These are phyloP conservation scores for Actinomucor elegans DNA, from an alignment of 371 early-diverging fungal species.

Conservation along the genomic window DNA sequence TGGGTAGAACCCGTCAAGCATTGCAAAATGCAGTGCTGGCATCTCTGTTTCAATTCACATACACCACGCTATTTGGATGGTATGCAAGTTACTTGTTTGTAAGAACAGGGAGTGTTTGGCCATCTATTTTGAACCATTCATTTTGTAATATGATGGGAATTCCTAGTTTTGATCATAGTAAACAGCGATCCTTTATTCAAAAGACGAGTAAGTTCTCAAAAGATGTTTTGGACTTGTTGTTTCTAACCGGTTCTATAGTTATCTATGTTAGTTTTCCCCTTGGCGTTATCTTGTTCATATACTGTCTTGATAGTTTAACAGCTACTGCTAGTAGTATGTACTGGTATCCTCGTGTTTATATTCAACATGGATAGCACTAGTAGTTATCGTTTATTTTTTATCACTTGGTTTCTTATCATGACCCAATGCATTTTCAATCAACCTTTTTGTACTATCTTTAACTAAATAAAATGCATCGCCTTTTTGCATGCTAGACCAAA, in stretches of 20 bases:
- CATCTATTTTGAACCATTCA: slow-evolving; percentile 51
- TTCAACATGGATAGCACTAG: too few relatives aligned
- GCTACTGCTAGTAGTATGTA: slow-evolving; percentile 15
- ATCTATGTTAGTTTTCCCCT: slow-evolving; percentile 17
- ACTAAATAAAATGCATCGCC: slow-evolving; percentile 42
- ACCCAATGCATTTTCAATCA: slow-evolving; percentile 22
- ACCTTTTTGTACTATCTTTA: slow-evolving; percentile 25
- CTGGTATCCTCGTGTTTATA: too few relatives aligned
- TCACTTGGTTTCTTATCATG: slow-evolving; percentile 28
- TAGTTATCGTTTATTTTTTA: slow-evolving; percentile 15
- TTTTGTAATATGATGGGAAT: slow-evolving; percentile 73
- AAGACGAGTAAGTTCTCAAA: too few relatives aligned
- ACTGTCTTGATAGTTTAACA: slow-evolving; percentile 2
- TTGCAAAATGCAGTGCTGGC: slow-evolving; percentile 32
- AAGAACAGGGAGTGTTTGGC: slow-evolving; percentile 44
- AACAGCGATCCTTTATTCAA: slow-evolving; percentile 8
- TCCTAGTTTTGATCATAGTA: slow-evolving; percentile 45
- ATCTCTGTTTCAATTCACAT: slow-evolving; percentile 59
- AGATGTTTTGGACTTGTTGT: too few relatives aligned
- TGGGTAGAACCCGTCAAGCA: slow-evolving; percentile 33
- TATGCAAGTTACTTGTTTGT: slow-evolving; percentile 60
- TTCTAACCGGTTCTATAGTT: too few relatives aligned
- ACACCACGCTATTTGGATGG: slow-evolving; percentile 75
- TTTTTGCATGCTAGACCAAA: slow-evolving; percentile 29
- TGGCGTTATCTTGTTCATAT: slow-evolving; percentile 18